Percentiles rank a stretch among this genome's conserved stretches.
Evolutionary conservation across 805 yeast genomes (phyloP).

Genomic region (Yamadazyma tumulicola): DNA sequence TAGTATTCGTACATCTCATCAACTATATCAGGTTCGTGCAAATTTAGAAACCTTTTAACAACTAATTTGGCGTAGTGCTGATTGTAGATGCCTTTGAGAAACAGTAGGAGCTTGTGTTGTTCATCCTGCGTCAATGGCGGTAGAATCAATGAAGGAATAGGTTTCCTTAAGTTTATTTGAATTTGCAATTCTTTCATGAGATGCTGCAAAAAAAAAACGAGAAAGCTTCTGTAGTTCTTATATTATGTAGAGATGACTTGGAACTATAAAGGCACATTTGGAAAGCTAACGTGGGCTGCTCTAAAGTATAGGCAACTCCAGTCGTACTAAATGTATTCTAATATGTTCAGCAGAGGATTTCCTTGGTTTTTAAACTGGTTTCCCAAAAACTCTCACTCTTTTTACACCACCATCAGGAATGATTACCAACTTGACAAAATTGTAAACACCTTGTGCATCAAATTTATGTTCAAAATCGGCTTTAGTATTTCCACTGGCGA

Average conservation of each 20-base stretch:
- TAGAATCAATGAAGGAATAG: background rate
- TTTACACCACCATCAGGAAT: conserved; percentile 98
- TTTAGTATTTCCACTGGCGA: conserved; percentile 73
- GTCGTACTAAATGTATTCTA: too few relatives aligned
- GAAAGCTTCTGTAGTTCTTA: background rate
- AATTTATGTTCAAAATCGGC: conserved; percentile 79
- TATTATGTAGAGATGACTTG: background rate
- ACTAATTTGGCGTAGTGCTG: conserved; percentile 2
- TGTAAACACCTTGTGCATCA: conserved; percentile 34
- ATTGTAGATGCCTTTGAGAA: conserved; percentile 2
- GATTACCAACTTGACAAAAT: conserved; percentile 77
- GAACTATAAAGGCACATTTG: too few relatives aligned
- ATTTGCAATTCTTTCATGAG: background rate
- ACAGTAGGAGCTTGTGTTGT: conserved; percentile 2
- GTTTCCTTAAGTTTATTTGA: background rate
- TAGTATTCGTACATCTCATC: conserved; percentile 6
- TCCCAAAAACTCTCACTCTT: conserved; percentile 81
- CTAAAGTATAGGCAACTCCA: too few relatives aligned
- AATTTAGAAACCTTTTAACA: background rate
- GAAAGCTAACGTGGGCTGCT: too few relatives aligned
- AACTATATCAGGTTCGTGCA: conserved; percentile 4
- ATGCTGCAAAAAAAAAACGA: background rate
- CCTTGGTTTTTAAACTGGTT: too few relatives aligned
- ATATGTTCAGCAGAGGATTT: too few relatives aligned
- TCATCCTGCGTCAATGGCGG: too few relatives aligned